Evolutionary conservation across 768 basidiomycete genomes (phyloP).

Genomic region (Podaxis sp.): DNA sequence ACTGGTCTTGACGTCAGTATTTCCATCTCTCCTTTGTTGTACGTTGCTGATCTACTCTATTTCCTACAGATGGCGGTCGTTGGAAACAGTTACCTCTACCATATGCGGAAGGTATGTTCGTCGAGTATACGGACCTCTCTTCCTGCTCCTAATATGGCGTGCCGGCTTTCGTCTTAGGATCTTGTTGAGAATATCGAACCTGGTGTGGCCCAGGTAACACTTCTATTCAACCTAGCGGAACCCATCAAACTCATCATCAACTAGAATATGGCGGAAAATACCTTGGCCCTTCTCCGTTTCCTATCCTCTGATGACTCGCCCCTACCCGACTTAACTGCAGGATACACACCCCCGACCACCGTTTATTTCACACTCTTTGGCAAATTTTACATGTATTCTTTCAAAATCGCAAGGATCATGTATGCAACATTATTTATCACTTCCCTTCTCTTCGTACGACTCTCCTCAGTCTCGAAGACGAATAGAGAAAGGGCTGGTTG

Average conservation of each 20-base stretch:
- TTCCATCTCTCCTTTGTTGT: background rate
- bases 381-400: slow-evolving; percentile 76
- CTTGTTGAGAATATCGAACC: slow-evolving; percentile 79
- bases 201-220: slow-evolving; percentile 66
- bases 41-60: slow-evolving; percentile 2
- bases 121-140: background rate
- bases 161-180: slow-evolving; percentile 44
- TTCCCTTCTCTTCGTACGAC: slow-evolving; percentile 42
- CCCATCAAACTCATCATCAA: slow-evolving; percentile 6
- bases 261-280: slow-evolving; percentile 89
- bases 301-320: slow-evolving; percentile 72
- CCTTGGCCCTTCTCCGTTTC: slow-evolving; percentile 73
- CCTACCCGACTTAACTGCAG: slow-evolving; percentile 57
- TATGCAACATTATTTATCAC: slow-evolving; percentile 54
- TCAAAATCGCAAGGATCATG: slow-evolving; percentile 62
- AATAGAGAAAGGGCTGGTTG: slow-evolving; percentile 29
- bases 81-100: slow-evolving; percentile 91
- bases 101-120: slow-evolving; percentile 74
- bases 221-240: background rate
- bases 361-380: slow-evolving; percentile 80
- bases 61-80: slow-evolving; percentile 79
- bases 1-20: slow-evolving; percentile 82
- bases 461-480: slow-evolving; percentile 31
- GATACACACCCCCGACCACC: slow-evolving; percentile 55
- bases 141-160: background rate